Base-by-base conservation (phyloP, 192 early-diverging fungal genomes). In the Chytriomyces confervae region DNA sequence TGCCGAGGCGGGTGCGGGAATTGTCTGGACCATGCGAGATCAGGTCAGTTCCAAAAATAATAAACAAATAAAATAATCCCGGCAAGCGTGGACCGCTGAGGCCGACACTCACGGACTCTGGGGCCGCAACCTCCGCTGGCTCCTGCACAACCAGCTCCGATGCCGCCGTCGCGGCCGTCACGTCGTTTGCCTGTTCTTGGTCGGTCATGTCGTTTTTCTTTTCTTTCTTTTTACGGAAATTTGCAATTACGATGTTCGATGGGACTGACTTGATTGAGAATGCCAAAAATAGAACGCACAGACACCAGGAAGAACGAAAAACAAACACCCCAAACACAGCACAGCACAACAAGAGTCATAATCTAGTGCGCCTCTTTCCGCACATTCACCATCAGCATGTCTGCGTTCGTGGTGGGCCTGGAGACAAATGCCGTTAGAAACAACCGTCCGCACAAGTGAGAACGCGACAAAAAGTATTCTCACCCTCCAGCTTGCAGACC, bases 371-470 rank as follows among this genome's bases (percentile, higher is more conserved):
- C 69, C 45, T 72, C 69, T 27, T 72, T 72, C 48, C 69, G 50
- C 11, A 72, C 10, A 18, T 51, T 45, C 10, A 72, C 69, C 69
- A 72, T 72, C 16, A 72, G 18, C 23, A 29, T 11, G 36, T 72
- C 69, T 18, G 69, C 69, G 44, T 72, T 72, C 27, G 45, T 51
- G 27, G 69, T 49, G 5, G 69, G 69, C 16, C 69, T 61, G 7
- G 3, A n/a, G 0, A 5, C 13, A 24, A 57, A 4, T 57, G n/a
- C 1, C 48, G 23, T 60, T 69, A 6, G 24, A 46, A 69, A 45
- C 16, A 49, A 10, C 24, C 11, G 20, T 60, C 20, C 3, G 36
- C 23, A 64, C 45, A 69, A 47, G 36, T 4, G 36, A 36, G 4
- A 36, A 36, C 36, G 36, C 36, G 36, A 36, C 11, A 2, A 72